Base-by-base conservation (phyloP, 1,284 basidiomycete species). In the Cutaneotrichosporon cyanovorans region DNA sequence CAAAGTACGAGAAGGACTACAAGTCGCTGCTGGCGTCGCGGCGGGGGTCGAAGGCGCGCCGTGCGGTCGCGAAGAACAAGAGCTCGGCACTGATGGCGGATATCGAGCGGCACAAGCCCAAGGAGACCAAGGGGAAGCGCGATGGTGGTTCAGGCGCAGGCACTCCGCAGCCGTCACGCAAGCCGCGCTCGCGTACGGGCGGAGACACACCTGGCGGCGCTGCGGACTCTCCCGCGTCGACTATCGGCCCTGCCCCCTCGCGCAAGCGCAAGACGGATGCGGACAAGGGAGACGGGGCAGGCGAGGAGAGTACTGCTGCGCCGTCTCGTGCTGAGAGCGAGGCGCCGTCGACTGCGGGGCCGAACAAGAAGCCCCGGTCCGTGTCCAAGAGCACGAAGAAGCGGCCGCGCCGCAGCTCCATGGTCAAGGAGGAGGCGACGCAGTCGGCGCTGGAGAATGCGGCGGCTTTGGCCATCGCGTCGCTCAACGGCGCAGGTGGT, bases 1-100 rank as follows among this genome's bases (percentile, higher is more conserved):
- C 91, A 73, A 97, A 97, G 77, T 89, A 93, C 72, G 78, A 77
- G 59, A 83, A 90, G 63, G 85, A 92, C 70, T 93, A 91, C 73
- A 82, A 87, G 42, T 57, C 67, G 15, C 63, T 71, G 42, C 59
- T 57, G 65, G 75, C 53, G 61, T 69, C 55, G 73, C 75, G 69
- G 48, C 66, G 55, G 78, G 83, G 82, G 72, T 44, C 45, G 39
- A 52, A 53, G 40, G 79, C 38, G 71, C 78, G 38, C 74, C 78
- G 75, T 73, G 80, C 80, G 10, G 47, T 63, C 10, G 59, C 59
- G 20, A 59, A 60, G 56, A 67, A 62, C 52, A 70, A 70, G 54
- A 57, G 55, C 19, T 60, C 66, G 14, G 61, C 62, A 11, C 48
- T 70, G 8, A 50, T 72, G 34, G 56, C 61, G 7, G 60, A 68